phyloP scores from a whole-genome alignment of 108 stramenopile genomes.

The Cyclotella choctawhatcheeana region DNA sequence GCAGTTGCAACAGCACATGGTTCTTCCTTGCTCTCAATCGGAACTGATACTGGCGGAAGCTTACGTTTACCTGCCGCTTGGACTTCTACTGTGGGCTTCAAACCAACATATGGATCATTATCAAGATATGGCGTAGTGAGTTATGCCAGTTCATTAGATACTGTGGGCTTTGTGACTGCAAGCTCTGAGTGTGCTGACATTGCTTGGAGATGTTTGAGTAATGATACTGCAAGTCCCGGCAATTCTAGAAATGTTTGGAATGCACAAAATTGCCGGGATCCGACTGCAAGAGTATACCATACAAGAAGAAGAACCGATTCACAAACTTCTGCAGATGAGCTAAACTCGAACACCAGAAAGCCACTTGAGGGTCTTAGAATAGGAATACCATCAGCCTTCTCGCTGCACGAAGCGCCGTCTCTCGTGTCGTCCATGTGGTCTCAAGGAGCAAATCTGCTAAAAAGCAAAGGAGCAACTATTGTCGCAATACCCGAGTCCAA shows the following conservation, averaged over 20 bases:
- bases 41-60: conserved; percentile 97
- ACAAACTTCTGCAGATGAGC: not conserved
- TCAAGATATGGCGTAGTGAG: conserved; percentile 94
- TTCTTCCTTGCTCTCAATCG: conserved; percentile 83
- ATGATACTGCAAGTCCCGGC: not conserved
- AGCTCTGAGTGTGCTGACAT: conserved; percentile 65
- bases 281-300: conserved; percentile 58
- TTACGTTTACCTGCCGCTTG: conserved; percentile 96
- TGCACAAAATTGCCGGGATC: conserved; percentile 55
- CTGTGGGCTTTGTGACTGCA: conserved; percentile 84
- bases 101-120: conserved; percentile 93
- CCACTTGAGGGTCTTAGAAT: conserved; percentile 65
- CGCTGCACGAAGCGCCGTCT: conserved; percentile 73
- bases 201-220: conserved; percentile 56
- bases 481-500: conserved; percentile 52
- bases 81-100: conserved; percentile 94
- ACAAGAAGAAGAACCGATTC: too few species aligned
- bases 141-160: conserved; percentile 95
- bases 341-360: conserved; percentile 1
- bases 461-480: conserved; percentile 61
- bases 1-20: conserved; percentile 94
- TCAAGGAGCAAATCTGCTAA: conserved; percentile 52
- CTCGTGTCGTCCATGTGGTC: conserved; percentile 62
- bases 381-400: conserved; percentile 87
- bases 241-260: conserved; percentile 15